phyloP scores from a whole-genome alignment of 148 eudicot species.

The Silene uniflora region DNA sequence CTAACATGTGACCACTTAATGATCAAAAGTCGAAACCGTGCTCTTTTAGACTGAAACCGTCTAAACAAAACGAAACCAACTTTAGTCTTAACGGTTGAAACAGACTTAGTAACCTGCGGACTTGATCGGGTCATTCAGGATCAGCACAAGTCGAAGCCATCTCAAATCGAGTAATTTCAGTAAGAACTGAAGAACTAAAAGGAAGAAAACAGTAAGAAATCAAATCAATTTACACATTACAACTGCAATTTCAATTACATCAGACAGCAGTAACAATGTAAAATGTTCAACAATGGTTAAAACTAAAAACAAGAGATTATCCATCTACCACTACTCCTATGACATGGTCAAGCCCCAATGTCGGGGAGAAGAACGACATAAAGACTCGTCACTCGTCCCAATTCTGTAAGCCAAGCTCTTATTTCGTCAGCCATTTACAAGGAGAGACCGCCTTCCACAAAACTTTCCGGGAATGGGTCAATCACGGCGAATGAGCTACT shows the following conservation, averaged over 20 bases:
- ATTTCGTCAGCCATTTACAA: conserved; percentile 39
- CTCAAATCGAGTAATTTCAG: too few species aligned
- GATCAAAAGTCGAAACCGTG: too few species aligned
- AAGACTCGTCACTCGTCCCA: conserved; percentile 12
- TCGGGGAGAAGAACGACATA: conserved; percentile 11
- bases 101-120: too few species aligned
- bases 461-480: background rate
- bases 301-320: conserved; percentile 11
- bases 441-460: background rate
- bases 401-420: conserved; percentile 32
- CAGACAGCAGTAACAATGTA: conserved; percentile 12
- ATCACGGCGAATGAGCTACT: conserved; percentile 30
- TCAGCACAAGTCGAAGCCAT: too few species aligned
- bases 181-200: too few species aligned
- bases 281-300: conserved; percentile 9
- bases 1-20: background rate
- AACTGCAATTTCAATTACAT: conserved; percentile 25
- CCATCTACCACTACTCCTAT: conserved; percentile 23
- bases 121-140: too few species aligned
- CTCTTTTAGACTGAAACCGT: background rate
- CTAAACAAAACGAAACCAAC: background rate
- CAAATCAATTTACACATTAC: conserved; percentile 25
- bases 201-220: background rate
- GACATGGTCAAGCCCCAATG: conserved; percentile 3
- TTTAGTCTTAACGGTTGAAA: too few species aligned